Evolutionary conservation across 257 asterid species (phyloP).

Genomic region (Plantago major): DNA sequence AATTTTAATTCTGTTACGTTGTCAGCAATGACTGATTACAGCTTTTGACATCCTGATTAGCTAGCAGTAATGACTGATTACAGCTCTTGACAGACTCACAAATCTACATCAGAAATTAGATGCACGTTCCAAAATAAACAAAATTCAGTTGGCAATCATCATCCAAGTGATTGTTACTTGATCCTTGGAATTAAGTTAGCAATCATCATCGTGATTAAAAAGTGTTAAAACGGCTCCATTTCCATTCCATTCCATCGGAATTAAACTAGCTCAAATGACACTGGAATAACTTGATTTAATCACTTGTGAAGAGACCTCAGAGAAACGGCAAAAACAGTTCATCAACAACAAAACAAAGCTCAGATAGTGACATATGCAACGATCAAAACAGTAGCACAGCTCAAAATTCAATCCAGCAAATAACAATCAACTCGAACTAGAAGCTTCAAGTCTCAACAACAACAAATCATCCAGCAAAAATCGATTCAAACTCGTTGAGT

Average conservation of each 20-base stretch:
- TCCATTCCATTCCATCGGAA: too few relatives aligned
- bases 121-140: constrained; percentile 2
- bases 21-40: too few relatives aligned
- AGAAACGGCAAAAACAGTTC: not conserved
- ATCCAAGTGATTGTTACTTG: too few relatives aligned
- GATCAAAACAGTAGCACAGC: constrained; percentile 5
- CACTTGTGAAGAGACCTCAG: not conserved
- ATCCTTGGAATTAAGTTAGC: too few relatives aligned
- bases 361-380: not conserved
- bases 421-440: not conserved
- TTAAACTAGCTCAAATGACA: too few relatives aligned
- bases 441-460: not conserved
- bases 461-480: not conserved
- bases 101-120: not conserved
- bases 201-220: too few relatives aligned
- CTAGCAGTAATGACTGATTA: too few relatives aligned
- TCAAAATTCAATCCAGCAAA: constrained; percentile 7
- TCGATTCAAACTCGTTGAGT: not conserved
- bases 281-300: not conserved
- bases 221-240: too few relatives aligned
- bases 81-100: not conserved
- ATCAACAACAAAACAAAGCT: constrained; percentile 7
- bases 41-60: too few relatives aligned
- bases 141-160: not conserved
- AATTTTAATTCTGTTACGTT: too few relatives aligned